Evolutionary conservation across 306 rosid genomes (phyloP).

Genomic region (Adenanthera pavonina): DNA sequence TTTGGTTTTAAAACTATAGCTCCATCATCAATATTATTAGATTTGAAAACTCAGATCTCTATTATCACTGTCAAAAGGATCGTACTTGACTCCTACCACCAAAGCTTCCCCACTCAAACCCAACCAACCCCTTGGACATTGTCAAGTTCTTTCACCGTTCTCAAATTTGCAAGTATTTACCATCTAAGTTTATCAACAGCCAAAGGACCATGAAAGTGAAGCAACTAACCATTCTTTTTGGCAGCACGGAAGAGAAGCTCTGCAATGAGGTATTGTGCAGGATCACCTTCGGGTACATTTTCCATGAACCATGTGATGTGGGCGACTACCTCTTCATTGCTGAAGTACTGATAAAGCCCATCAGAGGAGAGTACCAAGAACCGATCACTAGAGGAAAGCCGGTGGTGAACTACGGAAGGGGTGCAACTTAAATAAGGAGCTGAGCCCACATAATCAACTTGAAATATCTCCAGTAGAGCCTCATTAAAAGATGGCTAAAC

Average conservation of each 20-base stretch:
- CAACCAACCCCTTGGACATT: neutral
- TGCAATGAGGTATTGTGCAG: slow-evolving; percentile 74
- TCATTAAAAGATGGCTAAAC: slow-evolving; percentile 62
- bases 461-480: slow-evolving; percentile 61
- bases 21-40: too few species aligned
- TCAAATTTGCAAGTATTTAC: too few species aligned
- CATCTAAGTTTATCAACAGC: neutral
- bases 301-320: slow-evolving; percentile 74
- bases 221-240: slow-evolving; percentile 65
- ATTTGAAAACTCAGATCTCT: neutral
- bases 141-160: neutral
- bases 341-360: slow-evolving; percentile 70
- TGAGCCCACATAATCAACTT: slow-evolving; percentile 57
- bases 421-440: slow-evolving; percentile 64
- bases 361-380: slow-evolving; percentile 72
- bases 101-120: neutral
- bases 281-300: slow-evolving; percentile 73
- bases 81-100: neutral
- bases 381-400: slow-evolving; percentile 68
- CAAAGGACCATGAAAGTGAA: slow-evolving; percentile 17
- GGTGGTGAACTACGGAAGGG: slow-evolving; percentile 62
- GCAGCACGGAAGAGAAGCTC: slow-evolving; percentile 80
- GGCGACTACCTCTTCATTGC: slow-evolving; percentile 74
- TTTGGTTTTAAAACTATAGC: too few species aligned
- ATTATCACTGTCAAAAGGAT: neutral